A percentile compares a stretch with the other conserved stretches of the same genome.
Evolutionary conservation across 352 stramenopile genomes (phyloP).

Genomic region (Pythium scleroteichum): DNA sequence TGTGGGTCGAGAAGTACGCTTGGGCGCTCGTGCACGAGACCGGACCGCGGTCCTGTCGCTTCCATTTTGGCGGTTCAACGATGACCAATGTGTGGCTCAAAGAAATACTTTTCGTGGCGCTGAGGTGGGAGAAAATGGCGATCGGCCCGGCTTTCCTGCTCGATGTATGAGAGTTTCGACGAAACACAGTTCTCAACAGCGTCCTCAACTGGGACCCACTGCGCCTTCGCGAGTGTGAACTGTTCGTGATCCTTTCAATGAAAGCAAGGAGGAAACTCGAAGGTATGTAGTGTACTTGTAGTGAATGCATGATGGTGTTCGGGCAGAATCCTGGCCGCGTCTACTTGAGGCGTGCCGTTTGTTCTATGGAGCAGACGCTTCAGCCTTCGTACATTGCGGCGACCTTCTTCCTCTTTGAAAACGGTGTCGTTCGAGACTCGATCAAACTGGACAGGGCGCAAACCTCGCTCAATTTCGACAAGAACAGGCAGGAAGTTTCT

Average conservation of each 20-base stretch:
- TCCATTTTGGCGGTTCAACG: constrained; percentile 59
- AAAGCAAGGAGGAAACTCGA: too few species aligned
- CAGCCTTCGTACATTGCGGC: constrained; percentile 7
- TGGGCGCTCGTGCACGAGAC: constrained; percentile 56
- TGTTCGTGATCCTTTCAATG: too few species aligned
- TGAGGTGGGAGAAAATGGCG: constrained; percentile 60
- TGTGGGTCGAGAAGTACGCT: constrained; percentile 57
- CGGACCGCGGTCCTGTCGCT: constrained; percentile 39
- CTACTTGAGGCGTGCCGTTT: too few species aligned
- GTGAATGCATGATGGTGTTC: background rate
- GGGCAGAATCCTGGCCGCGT: background rate
- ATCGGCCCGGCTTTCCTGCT: constrained; percentile 32
- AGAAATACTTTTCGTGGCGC: constrained; percentile 61
- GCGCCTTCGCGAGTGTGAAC: too few species aligned
- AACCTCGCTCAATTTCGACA: background rate
- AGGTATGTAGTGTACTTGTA: too few species aligned
- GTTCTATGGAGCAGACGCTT: constrained; percentile 11
- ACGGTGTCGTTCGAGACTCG: background rate
- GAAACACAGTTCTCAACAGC: too few species aligned
- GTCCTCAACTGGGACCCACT: too few species aligned
- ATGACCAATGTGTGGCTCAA: constrained; percentile 67
- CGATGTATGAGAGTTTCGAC: background rate
- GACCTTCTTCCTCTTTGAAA: constrained; percentile 3
- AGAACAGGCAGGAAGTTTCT: constrained; percentile 13
- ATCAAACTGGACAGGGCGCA: background rate